Evolutionary conservation across 345 rosid genomes (phyloP).

Genomic region (Brassica napus): Da-Ae NC_063436.1:20893001-20893500

Average conservation of each 20-base stretch:
- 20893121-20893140: conserved; percentile 5
- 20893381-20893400: background rate
- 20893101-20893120: background rate
- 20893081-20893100: background rate
- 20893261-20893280: conserved; percentile 28
- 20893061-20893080: conserved; percentile 4
- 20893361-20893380: conserved; percentile 25
- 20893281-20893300: conserved; percentile 37
- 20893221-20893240: background rate
- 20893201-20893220: too few relatives aligned
- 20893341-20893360: too few relatives aligned
- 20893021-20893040: background rate
- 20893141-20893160: background rate
- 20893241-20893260: conserved; percentile 14
- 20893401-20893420: too few relatives aligned
- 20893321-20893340: too few relatives aligned
- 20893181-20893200: too few relatives aligned
- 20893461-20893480: too few relatives aligned
- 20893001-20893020: background rate
- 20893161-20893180: background rate
- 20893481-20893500: too few relatives aligned
- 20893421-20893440: background rate
- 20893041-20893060: background rate
- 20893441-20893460: too few relatives aligned
- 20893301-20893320: too few relatives aligned